Percentiles rank a stretch among this genome's conserved stretches.
Evolutionary conservation across 257 asterid genomes (phyloP).

Genomic region (Przewalskia tangutica): DNA sequence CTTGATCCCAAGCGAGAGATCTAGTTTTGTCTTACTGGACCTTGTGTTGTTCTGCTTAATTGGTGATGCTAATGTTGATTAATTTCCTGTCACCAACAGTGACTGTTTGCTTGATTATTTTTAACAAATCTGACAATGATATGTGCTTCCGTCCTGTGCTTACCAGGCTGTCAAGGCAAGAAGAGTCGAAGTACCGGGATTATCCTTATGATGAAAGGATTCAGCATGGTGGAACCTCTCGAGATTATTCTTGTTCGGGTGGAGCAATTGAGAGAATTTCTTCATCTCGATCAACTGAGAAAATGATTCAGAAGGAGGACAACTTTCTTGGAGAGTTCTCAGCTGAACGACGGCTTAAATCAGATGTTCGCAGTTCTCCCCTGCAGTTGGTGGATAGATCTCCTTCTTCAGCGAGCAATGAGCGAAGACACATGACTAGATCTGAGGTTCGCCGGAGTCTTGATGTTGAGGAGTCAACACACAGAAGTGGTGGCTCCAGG

Average conservation of each 20-base stretch:
- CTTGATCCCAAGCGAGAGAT: not conserved
- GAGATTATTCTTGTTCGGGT: constrained; percentile 42
- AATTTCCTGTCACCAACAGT: not conserved
- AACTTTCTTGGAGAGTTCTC: constrained; percentile 46
- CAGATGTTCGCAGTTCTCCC: constrained; percentile 61
- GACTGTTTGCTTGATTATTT: not conserved
- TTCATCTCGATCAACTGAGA: constrained; percentile 56
- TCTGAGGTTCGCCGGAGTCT: constrained; percentile 53
- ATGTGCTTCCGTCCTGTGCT: constrained; percentile 6
- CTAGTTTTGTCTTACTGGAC: not conserved
- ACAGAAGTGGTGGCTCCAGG: constrained; percentile 61
- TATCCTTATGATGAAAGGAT: constrained; percentile 63
- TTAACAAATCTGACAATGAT: not conserved
- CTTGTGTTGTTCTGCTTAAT: not conserved
- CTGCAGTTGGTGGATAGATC: constrained; percentile 55
- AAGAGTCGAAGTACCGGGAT: constrained; percentile 70
- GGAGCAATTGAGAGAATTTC: constrained; percentile 52
- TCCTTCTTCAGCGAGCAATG: constrained; percentile 51
- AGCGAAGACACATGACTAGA: constrained; percentile 49
- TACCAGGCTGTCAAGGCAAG: constrained; percentile 68
- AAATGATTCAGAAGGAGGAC: constrained; percentile 56
- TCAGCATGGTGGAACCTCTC: constrained; percentile 40
- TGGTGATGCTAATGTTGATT: not conserved
- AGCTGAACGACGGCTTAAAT: constrained; percentile 60
- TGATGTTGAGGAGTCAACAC: constrained; percentile 65